Base-by-base conservation (phyloP, 352 stramenopile genomes). In the Globisporangium irregulare region DNA sequence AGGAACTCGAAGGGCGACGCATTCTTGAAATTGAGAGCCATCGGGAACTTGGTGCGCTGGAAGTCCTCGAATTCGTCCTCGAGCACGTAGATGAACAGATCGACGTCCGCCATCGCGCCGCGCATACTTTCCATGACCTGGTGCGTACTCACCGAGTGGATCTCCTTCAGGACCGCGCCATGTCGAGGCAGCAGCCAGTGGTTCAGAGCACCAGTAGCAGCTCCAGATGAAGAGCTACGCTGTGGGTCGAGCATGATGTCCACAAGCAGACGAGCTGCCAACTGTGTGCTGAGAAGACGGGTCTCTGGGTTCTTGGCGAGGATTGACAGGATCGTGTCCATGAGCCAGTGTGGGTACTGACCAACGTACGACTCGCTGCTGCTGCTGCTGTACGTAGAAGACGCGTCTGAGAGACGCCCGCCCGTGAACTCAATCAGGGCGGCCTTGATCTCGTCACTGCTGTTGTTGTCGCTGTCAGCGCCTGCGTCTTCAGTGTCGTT, bases 91-190 rank as follows among this genome's bases (percentile, higher is more conserved):
- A 94, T 79, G 48, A 94, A 94, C 20, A 92, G 62, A 63, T 93
- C 86, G 5, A 92, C 78, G 72, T 93, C 86, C 15, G 83, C 72
- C 86, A 93, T 92, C 0, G 78, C 73, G 24, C 86, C 86, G n/a
- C 82, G 81, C 82, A 93, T 93, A 69, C 83, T 93, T 60, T 90
- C 81, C 86, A 93, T 93, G 14, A 93, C 86, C 27, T 87, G 64
- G 51, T 92, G 81, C 12, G 86, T 82, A 62, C 79, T 86, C 25
- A 78, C 80, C 27, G 83, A 93, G 69, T 91, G 82, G 38, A 91
- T 77, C 8, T 86, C 74, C 34, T 84, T 74, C 0, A 93, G 72
- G 14, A 61, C 61, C 10, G 75, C 59, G 20, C 68, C 63, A 29
- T 88, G 78, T 3, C 68, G 38, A 73, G 65, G 48, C 54, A 75